Evolutionary conservation across 257 asterid species (phyloP).

Genomic region (Leptodermis oblonga): DNA sequence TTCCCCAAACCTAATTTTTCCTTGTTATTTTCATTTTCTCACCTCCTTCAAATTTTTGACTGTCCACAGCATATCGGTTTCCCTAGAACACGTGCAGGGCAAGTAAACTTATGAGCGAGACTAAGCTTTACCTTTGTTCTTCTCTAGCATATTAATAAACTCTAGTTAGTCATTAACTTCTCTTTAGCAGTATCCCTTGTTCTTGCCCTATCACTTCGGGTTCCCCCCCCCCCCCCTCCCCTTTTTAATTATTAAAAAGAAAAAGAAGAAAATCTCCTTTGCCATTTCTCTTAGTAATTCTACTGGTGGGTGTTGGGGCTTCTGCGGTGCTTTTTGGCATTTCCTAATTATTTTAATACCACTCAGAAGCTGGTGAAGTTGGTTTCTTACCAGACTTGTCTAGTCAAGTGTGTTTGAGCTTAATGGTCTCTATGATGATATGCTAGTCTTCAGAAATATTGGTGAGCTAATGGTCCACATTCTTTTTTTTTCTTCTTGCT

Average conservation of each 20-base stretch:
- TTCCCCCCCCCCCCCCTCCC: no score
- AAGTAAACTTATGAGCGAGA: background rate
- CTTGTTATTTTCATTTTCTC: no score
- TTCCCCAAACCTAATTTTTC: no score
- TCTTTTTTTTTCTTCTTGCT: background rate
- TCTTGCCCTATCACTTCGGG: background rate
- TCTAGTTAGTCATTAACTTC: background rate
- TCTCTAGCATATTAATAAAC: background rate
- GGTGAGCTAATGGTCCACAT: conserved; percentile 3
- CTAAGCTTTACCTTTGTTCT: background rate
- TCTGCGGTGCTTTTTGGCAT: no score
- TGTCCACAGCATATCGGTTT: background rate
- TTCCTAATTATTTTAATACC: background rate
- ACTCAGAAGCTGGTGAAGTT: background rate
- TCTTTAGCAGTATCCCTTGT: background rate
- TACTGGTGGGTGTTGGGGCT: background rate
- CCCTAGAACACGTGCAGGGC: background rate
- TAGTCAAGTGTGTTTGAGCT: background rate
- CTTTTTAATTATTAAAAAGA: no score
- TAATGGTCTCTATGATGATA: background rate
- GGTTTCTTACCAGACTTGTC: background rate
- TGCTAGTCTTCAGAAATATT: conserved; percentile 1
- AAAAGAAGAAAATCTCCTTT: background rate
- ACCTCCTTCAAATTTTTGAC: background rate
- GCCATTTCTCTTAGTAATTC: background rate